Evolutionary conservation across 306 rosid genomes (phyloP).

Genomic region (Inga leiocalycina): DNA sequence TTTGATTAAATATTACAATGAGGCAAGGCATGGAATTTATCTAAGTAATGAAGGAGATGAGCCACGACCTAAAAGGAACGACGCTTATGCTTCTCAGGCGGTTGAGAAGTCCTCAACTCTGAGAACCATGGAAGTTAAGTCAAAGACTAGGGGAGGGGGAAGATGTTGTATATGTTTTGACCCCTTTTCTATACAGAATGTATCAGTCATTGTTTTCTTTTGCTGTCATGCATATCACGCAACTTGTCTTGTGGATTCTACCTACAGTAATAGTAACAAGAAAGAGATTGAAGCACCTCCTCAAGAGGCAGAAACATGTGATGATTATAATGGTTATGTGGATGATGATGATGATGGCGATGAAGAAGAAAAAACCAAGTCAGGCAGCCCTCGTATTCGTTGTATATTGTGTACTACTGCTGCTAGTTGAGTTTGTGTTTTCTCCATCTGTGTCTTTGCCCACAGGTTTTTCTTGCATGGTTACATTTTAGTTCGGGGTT

Average conservation of each 20-base stretch:
- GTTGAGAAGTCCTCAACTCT: slow-evolving; percentile 56
- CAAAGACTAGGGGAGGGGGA: slow-evolving; percentile 90
- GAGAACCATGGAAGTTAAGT: slow-evolving; percentile 64
- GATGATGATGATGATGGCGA: slow-evolving; percentile 56
- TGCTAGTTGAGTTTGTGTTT: slow-evolving; percentile 50
- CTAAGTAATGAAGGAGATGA: slow-evolving; percentile 80
- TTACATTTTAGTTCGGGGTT: slow-evolving; percentile 23
- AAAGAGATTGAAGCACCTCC: slow-evolving; percentile 42
- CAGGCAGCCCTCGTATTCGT: slow-evolving; percentile 65
- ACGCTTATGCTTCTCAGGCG: slow-evolving; percentile 50
- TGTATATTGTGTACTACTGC: slow-evolving; percentile 98
- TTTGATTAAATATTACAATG: slow-evolving; percentile 83
- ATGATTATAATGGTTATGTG: slow-evolving; percentile 47
- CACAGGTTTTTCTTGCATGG: slow-evolving; percentile 36
- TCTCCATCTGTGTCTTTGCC: not conserved
- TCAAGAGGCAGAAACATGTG: slow-evolving; percentile 41
- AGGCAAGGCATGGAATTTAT: slow-evolving; percentile 87
- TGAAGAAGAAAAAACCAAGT: slow-evolving; percentile 41
- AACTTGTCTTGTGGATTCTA: slow-evolving; percentile 86
- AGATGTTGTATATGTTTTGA: slow-evolving; percentile 99
- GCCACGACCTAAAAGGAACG: slow-evolving; percentile 58
- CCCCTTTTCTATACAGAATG: slow-evolving; percentile 78
- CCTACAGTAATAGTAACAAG: slow-evolving; percentile 42
- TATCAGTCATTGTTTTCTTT: slow-evolving; percentile 85
- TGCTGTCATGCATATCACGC: slow-evolving; percentile 61